A percentile compares a stretch with the other conserved stretches of the same genome.
These are phyloP conservation scores for Saussurea involucrata DNA, from an alignment of 129 eudicot species.

Conservation along the genomic window DNA sequence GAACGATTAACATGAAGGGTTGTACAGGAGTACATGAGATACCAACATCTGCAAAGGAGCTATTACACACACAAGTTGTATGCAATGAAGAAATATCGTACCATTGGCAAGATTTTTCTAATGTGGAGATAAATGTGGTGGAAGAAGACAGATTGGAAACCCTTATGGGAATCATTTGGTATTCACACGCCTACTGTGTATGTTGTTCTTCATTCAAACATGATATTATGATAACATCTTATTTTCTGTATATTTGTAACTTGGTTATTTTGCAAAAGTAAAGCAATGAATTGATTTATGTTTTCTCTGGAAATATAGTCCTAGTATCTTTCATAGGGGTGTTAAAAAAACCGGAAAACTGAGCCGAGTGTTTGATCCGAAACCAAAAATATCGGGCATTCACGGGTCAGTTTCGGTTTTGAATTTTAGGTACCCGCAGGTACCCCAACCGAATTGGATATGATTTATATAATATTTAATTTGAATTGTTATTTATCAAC, in stretches of 20 bases:
- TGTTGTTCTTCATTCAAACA: not conserved
- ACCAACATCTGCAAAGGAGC: not conserved
- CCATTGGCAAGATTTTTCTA: not conserved
- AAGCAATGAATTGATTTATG: not conserved
- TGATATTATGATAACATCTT: not conserved
- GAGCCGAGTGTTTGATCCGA: too few species aligned
- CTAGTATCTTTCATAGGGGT: too few species aligned
- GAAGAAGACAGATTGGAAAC: not conserved
- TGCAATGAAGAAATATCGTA: slow-evolving; percentile 6
- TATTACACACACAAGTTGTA: not conserved
- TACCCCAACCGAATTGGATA: too few species aligned
- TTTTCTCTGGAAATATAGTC: not conserved
- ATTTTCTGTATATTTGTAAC: not conserved
- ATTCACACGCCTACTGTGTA: not conserved
- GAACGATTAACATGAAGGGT: slow-evolving; percentile 7
- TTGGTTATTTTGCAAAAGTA: not conserved
- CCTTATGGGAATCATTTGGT: not conserved
- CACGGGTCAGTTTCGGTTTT: too few species aligned
- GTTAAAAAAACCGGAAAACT: too few species aligned
- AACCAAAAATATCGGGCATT: too few species aligned
- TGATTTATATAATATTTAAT: too few species aligned
- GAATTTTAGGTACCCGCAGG: too few species aligned
- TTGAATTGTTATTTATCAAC: too few species aligned
- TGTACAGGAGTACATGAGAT: slow-evolving; percentile 10
- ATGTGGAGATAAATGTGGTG: slow-evolving; percentile 2